Conservation (phyloP, 352 stramenopile species). For the Phytophthora macrochlamydospora region DNA sequence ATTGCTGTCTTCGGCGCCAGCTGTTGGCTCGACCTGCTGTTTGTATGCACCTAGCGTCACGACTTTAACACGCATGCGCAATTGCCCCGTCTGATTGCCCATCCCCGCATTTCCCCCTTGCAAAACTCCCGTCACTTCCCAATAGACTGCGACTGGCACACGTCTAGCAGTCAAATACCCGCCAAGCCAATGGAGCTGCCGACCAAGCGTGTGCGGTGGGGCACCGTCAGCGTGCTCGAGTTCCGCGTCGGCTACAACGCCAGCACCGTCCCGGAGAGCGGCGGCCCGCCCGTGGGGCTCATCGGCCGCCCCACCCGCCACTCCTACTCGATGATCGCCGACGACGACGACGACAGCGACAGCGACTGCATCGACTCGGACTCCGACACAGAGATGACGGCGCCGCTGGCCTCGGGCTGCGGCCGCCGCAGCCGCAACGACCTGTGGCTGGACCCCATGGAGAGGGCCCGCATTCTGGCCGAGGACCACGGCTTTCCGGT, state of each 20-base stretch:
- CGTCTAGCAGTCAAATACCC: not conserved
- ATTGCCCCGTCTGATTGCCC: too few relatives aligned
- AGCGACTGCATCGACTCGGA: slow-evolving; percentile 38
- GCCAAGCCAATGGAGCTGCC: not conserved
- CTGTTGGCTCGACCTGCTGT: too few relatives aligned
- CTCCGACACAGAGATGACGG: slow-evolving; percentile 14
- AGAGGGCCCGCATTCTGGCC: slow-evolving; percentile 47
- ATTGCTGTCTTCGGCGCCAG: too few relatives aligned
- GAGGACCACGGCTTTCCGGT: slow-evolving; percentile 37
- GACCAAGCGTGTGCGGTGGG: slow-evolving; percentile 49
- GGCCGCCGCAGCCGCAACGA: slow-evolving; percentile 30
- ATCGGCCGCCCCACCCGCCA: slow-evolving; percentile 40
- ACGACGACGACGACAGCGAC: slow-evolving; percentile 22
- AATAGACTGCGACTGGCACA: not conserved
- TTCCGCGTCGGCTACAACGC: slow-evolving; percentile 60
- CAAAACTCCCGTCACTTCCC: not conserved
- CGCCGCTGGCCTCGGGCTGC: slow-evolving; percentile 1
- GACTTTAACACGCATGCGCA: too few relatives aligned
- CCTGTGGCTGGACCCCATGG: slow-evolving; percentile 55
- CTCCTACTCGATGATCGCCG: slow-evolving; percentile 31
- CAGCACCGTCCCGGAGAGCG: slow-evolving; percentile 47
- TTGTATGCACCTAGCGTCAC: too few relatives aligned
- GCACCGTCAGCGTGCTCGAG: slow-evolving; percentile 47
- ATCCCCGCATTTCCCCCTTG: not conserved
- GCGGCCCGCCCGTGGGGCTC: slow-evolving; percentile 58